phyloP scores from a whole-genome alignment of 208 protist species.

The Leishmania lainsoni region DNA sequence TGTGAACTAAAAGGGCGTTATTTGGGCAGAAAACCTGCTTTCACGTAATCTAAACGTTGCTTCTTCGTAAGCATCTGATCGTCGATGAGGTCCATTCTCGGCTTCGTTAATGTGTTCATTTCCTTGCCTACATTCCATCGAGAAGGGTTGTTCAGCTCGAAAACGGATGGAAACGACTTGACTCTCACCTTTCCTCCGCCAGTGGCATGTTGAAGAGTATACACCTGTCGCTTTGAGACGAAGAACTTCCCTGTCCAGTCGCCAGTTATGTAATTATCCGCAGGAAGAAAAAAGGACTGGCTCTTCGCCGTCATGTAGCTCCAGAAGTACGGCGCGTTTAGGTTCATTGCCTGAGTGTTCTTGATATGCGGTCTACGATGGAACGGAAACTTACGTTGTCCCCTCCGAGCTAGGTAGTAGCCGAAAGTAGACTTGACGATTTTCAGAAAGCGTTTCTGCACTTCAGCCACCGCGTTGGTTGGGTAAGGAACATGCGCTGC shows the following conservation, averaged over 20 bases:
- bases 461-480: conserved; percentile 10
- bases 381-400: conserved; percentile 85
- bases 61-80: conserved; percentile 93
- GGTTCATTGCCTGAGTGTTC: conserved; percentile 86
- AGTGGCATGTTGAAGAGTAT: conserved; percentile 89
- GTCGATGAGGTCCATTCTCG: conserved; percentile 90
- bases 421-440: conserved; percentile 91
- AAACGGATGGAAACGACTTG: conserved; percentile 88
- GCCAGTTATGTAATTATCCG: conserved; percentile 92
- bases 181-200: conserved; percentile 84
- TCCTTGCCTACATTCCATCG: conserved; percentile 92
- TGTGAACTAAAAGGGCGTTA: conserved; percentile 25
- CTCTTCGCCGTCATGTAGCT: conserved; percentile 88
- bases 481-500: neutral
- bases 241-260: conserved; percentile 94
- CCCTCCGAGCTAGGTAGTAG: conserved; percentile 84
- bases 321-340: conserved; percentile 90
- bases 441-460: conserved; percentile 81
- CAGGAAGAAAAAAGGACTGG: conserved; percentile 75
- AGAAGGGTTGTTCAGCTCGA: conserved; percentile 85
- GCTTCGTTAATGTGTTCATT: conserved; percentile 83
- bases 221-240: conserved; percentile 88
- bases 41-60: conserved; percentile 88
- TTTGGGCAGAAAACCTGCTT: conserved; percentile 86
- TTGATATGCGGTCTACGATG: conserved; percentile 79